A percentile compares a stretch with the other conserved stretches of the same genome.
These are phyloP conservation scores for Aureobasidium sp. DNA, from an alignment of 2,329 filamentous ascomycete genomes.

Conservation along the genomic window DNA sequence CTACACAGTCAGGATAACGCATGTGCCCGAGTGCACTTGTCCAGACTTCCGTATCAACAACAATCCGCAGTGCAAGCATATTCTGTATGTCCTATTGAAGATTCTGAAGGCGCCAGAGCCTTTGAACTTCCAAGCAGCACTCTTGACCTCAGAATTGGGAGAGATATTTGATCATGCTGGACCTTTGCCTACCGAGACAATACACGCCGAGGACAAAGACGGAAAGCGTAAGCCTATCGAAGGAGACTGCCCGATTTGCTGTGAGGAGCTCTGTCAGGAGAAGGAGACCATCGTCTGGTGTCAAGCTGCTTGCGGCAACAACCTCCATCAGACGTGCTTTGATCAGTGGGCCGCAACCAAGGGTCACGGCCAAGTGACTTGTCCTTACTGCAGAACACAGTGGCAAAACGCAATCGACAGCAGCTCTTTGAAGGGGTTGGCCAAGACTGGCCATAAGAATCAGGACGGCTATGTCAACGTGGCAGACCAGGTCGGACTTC, in stretches of 20 bases:
- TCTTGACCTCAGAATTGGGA: conserved; percentile 48
- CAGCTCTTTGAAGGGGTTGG: conserved; percentile 17
- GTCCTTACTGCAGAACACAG: conserved; percentile 23
- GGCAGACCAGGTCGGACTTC: conserved; percentile 23
- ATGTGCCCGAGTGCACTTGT: conserved; percentile 34
- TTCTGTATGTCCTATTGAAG: conserved; percentile 51
- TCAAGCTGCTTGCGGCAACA: conserved; percentile 53
- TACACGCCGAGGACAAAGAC: conserved; percentile 22
- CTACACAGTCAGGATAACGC: conserved; percentile 47
- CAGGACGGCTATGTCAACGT: conserved; percentile 27
- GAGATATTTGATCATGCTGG: conserved; percentile 50
- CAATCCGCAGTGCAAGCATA: conserved; percentile 57
- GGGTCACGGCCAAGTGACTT: conserved; percentile 19
- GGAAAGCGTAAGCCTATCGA: conserved; percentile 52
- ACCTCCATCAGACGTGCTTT: conserved; percentile 51
- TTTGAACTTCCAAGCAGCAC: conserved; percentile 53
- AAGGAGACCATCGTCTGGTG: conserved; percentile 45
- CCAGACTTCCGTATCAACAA: conserved; percentile 20
- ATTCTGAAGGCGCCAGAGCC: conserved; percentile 48
- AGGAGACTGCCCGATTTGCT: conserved; percentile 56
- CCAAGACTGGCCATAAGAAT: conserved; percentile 17
- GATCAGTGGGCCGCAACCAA: conserved; percentile 39
- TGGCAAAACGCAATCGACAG: conserved; percentile 19
- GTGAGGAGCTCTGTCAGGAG: conserved; percentile 19
- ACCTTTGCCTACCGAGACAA: conserved; percentile 34